A percentile compares a stretch with the other conserved stretches of the same genome.
These are phyloP conservation scores for Arthrobotrys pseudoclavata DNA, from an alignment of 2,329 filamentous ascomycete genomes.

Conservation along the genomic window DNA sequence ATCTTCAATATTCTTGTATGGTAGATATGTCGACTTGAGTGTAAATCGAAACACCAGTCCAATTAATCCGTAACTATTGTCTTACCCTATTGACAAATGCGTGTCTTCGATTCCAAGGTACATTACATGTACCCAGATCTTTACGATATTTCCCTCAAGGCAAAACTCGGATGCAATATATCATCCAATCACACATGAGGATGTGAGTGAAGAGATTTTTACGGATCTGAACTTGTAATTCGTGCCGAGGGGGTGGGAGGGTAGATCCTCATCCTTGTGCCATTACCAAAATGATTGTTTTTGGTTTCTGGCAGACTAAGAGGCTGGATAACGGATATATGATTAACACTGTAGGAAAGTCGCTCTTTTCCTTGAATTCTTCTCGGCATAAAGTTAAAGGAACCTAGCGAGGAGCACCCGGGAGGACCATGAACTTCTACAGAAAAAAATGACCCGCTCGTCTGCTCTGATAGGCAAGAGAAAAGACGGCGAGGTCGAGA, in stretches of 20 bases:
- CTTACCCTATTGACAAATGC: conserved; percentile 4
- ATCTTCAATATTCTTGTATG: not conserved
- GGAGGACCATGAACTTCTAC: conserved; percentile 17
- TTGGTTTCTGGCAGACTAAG: not conserved
- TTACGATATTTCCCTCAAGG: conserved; percentile 46
- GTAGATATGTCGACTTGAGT: not conserved
- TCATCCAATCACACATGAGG: conserved; percentile 11
- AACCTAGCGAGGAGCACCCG: conserved; percentile 29
- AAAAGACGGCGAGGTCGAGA: conserved; percentile 33
- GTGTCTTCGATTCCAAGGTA: not conserved
- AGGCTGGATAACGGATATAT: conserved; percentile 36
- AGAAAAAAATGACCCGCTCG: conserved; percentile 39
- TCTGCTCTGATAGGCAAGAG: conserved; percentile 54
- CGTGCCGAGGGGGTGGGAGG: conserved; percentile 36
- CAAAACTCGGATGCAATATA: conserved; percentile 14
- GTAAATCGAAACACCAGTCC: not conserved
- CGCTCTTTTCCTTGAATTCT: conserved; percentile 24
- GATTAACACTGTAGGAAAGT: conserved; percentile 37
- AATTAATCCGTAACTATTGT: not conserved
- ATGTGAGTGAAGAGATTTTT: conserved; percentile 19
- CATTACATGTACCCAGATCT: not conserved
- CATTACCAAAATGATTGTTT: conserved; percentile 18
- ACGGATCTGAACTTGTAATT: conserved; percentile 36
- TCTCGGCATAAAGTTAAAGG: conserved; percentile 1
- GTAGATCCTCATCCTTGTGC: conserved; percentile 40